Conservation (phyloP, 306 rosid genomes). For the Cucurbita moschata region DNA sequence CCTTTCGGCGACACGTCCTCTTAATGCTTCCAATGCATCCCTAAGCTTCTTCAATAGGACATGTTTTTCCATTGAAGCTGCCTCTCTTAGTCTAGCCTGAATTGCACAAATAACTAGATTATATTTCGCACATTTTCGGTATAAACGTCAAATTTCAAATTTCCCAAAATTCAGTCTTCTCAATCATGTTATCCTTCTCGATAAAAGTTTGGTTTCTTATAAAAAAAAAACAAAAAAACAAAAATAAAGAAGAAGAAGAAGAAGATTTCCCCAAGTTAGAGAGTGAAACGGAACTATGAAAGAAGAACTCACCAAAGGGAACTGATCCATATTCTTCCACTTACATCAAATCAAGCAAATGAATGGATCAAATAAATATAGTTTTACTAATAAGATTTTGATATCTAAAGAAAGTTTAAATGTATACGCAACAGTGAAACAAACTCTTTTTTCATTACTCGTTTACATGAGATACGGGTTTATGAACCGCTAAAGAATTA, state of each 20-base stretch:
- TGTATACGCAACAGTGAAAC: background rate
- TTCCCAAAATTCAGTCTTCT: background rate
- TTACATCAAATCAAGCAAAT: background rate
- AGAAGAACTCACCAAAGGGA: background rate
- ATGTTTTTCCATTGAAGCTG: constrained; percentile 79
- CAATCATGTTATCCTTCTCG: too few species aligned
- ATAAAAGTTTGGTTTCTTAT: too few species aligned
- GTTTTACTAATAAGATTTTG: background rate
- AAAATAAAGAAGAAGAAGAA: too few species aligned
- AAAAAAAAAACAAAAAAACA: too few species aligned
- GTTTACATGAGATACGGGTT: background rate
- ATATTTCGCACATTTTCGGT: background rate
- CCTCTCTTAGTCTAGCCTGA: constrained; percentile 86
- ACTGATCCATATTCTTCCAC: background rate
- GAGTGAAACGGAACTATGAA: background rate
- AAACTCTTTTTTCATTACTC: background rate
- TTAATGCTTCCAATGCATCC: constrained; percentile 80
- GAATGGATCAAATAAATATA: background rate
- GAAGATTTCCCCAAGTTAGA: too few species aligned
- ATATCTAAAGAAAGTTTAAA: background rate
- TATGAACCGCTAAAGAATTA: background rate
- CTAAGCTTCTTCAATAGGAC: constrained; percentile 87
- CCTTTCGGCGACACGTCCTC: constrained; percentile 68
- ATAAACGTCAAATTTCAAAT: background rate
- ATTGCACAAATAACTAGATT: constrained; percentile 15